These are phyloP conservation scores for Arthrobotrys conoides DNA, from an alignment of 2,329 filamentous ascomycete species.

Conservation along the genomic window DNA sequence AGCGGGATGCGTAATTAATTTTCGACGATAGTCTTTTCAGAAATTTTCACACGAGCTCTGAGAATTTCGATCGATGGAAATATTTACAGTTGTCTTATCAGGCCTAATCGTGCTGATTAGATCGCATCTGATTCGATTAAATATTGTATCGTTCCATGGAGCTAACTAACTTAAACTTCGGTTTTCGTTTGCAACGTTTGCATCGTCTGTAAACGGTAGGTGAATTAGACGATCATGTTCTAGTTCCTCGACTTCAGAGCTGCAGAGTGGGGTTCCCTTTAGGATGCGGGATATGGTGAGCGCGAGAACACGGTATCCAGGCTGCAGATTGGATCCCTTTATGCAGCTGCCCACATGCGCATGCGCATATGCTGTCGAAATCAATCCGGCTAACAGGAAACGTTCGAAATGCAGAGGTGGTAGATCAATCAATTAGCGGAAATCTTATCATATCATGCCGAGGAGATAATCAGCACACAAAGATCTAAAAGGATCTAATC, in stretches of 20 bases:
- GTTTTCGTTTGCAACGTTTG: slow-evolving; percentile 34
- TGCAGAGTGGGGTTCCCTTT: neutral
- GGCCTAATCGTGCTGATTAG: slow-evolving; percentile 32
- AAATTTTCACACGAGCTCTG: neutral
- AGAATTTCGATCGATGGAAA: neutral
- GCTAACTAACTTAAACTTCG: slow-evolving; percentile 7
- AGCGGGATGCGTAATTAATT: slow-evolving; percentile 12
- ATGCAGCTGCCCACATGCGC: slow-evolving; percentile 44
- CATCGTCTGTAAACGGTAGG: slow-evolving; percentile 24
- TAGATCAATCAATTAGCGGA: too few species aligned
- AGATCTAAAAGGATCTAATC: slow-evolving; percentile 40
- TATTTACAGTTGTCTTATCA: slow-evolving; percentile 33
- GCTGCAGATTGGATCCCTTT: slow-evolving; percentile 15
- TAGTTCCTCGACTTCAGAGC: neutral
- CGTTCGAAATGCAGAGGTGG: neutral
- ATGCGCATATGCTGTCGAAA: slow-evolving; percentile 22
- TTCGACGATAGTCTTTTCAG: neutral
- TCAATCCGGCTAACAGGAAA: slow-evolving; percentile 3
- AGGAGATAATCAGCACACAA: slow-evolving; percentile 15
- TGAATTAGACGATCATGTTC: slow-evolving; percentile 18
- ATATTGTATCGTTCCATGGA: slow-evolving; percentile 22
- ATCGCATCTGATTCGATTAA: slow-evolving; percentile 51
- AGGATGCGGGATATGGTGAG: neutral
- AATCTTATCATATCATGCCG: slow-evolving; percentile 38
- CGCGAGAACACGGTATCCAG: slow-evolving; percentile 1